phyloP scores from a whole-genome alignment of 495 filamentous ascomycete species.

The Staphylotrichum tortipilum region DNA sequence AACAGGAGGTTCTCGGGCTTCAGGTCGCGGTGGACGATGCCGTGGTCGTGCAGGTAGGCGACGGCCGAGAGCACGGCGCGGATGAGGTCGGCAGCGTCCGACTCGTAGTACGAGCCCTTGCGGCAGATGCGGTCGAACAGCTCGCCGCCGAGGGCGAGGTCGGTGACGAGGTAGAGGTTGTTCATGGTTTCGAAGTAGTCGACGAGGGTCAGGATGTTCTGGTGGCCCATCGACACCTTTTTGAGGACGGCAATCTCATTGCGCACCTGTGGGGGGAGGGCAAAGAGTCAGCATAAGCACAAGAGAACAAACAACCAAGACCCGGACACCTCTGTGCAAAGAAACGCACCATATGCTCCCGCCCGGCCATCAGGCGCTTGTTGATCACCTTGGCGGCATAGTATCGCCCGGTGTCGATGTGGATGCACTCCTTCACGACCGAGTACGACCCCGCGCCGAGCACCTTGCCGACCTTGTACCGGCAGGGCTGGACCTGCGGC shows the following conservation, averaged over 20 bases:
- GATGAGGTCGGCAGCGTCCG: constrained; percentile 90
- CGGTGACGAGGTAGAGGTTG: constrained; percentile 95
- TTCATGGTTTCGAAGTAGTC: constrained; percentile 99
- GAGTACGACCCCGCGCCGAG: constrained; percentile 94
- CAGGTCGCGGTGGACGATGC: constrained; percentile 85
- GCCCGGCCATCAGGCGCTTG: constrained; percentile 92
- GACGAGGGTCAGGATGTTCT: constrained; percentile 93
- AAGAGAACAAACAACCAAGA: too few species aligned
- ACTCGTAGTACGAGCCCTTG: constrained; percentile 97
- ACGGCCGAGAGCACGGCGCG: constrained; percentile 94
- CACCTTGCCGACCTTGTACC: constrained; percentile 98
- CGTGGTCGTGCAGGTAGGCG: constrained; percentile 95
- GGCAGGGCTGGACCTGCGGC: constrained; percentile 46
- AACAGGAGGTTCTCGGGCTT: constrained; percentile 74
- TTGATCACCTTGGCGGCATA: constrained; percentile 99
- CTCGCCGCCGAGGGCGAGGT: constrained; percentile 92
- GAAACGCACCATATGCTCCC: constrained; percentile 95
- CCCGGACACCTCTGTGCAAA: too few species aligned
- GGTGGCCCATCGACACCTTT: constrained; percentile 92
- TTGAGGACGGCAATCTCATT: constrained; percentile 98
- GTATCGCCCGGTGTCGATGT: constrained; percentile 95
- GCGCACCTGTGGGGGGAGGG: constrained; percentile 63
- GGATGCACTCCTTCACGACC: constrained; percentile 98
- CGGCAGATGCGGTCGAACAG: constrained; percentile 97
- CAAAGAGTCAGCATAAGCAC: too few species aligned